A percentile compares a stretch with the other conserved stretches of the same genome.
phyloP scores from a whole-genome alignment of 371 early-diverging fungal species.

The Mucor racemosus region DNA sequence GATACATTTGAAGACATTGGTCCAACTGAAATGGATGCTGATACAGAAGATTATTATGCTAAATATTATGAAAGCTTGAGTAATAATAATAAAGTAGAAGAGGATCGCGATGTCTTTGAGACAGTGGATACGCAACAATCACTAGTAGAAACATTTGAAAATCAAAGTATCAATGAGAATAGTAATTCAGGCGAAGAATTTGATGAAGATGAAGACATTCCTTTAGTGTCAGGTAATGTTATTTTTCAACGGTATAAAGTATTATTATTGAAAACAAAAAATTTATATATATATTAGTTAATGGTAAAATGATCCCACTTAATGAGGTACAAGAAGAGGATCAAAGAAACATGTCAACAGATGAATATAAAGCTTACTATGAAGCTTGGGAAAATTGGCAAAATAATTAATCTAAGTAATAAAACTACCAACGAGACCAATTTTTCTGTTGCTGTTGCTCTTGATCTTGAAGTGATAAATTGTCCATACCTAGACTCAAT shows the following conservation, averaged over 20 bases:
- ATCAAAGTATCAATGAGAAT: background rate
- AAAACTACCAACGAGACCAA: conserved; percentile 12
- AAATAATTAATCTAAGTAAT: conserved; percentile 15
- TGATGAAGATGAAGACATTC: conserved; percentile 46
- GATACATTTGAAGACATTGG: conserved; percentile 42
- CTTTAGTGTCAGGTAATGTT: conserved; percentile 47
- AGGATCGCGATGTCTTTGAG: conserved; percentile 6
- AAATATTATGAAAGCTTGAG: conserved; percentile 50
- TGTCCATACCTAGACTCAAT: conserved; percentile 12
- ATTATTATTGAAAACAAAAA: background rate
- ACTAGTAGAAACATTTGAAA: conserved; percentile 8
- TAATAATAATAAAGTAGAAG: conserved; percentile 18
- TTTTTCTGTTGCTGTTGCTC: background rate
- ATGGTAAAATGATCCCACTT: conserved; percentile 57
- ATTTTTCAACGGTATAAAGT: background rate
- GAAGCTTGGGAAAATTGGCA: conserved; percentile 59
- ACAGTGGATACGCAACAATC: background rate
- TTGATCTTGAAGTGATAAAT: conserved; percentile 1
- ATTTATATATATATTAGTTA: conserved; percentile 27
- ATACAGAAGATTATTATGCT: conserved; percentile 55
- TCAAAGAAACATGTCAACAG: conserved; percentile 61
- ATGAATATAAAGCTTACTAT: conserved; percentile 63
- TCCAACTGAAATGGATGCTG: conserved; percentile 46
- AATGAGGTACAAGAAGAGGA: conserved; percentile 64
- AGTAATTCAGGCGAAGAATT: conserved; percentile 28